Evolutionary conservation across 2,329 filamentous ascomycete species (phyloP), one percentile per base, ranked within the genome.

Genomic region (Trichoderma simmonsii): DNA sequence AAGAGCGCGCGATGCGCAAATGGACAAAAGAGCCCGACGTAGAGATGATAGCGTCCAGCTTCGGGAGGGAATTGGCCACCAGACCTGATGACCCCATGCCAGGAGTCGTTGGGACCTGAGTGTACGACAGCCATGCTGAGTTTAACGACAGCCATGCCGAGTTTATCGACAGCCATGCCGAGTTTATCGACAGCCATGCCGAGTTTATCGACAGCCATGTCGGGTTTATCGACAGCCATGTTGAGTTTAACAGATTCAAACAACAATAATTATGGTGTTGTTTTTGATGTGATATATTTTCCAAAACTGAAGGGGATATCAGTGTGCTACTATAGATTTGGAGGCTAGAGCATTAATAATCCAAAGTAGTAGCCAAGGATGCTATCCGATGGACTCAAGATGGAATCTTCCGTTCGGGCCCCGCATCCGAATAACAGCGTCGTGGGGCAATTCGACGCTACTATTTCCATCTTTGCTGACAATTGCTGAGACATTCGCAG

Each of bases 1-100:
- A 94, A 92, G 72, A 93, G 83, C 1, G 90, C 91, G 64, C 92
- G 87, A 78, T 94, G 92, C 24, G 92, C 91, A 88, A 81, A 91
- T 3, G 89, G 89, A 75, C 90, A 92, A 12, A 86, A 86, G 11
- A 85, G 83, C 34, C 88, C 87, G 70, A 90, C 80, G 77, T 91
- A 91, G 3, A 92, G 81, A 0, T 86, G 86, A 79, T 91, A 91
- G 43, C 89, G 86, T 70, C 84, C 85, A 65, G 84, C 85, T 73
- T 89, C 87, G 0, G 89, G 85, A 0, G 88, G 85, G 74, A 89
- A 91, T 14, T 83, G 81, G 12, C 71, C 57, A 3, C 43, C 72
- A 5, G 68, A n/a, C 15, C 69, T 59, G 4, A 78, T 61, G 3
- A 74, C 54, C 1, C 76, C 76, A 26, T 78, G 77, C 77, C 77